A percentile compares a stretch with the other conserved stretches of the same genome.
phyloP scores from a whole-genome alignment of 2,329 filamentous ascomycete genomes.

The Alternaria panax region DNA sequence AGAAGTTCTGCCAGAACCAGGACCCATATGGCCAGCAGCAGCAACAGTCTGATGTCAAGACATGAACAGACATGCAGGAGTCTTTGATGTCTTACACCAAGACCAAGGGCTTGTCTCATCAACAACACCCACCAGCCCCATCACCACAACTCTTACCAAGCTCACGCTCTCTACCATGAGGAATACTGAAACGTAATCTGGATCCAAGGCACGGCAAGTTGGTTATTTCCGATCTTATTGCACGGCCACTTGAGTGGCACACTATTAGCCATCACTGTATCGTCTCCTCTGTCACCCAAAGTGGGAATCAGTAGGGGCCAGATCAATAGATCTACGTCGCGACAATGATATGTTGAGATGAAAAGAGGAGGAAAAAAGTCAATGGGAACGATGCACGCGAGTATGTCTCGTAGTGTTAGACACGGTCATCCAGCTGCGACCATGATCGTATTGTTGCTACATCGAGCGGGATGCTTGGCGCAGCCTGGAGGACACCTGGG shows the following conservation, averaged over 20 bases:
- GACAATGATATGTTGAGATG: constrained; percentile 9
- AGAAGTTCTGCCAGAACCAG: constrained; percentile 63
- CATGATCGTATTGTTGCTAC: constrained; percentile 10
- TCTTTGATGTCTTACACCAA: constrained; percentile 9
- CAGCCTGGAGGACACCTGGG: not conserved
- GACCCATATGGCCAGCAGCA: constrained; percentile 42
- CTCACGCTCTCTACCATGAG: constrained; percentile 1
- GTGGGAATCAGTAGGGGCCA: not conserved
- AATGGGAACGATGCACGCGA: constrained; percentile 18
- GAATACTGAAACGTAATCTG: not conserved
- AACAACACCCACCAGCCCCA: constrained; percentile 14
- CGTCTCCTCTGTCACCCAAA: constrained; percentile 1
- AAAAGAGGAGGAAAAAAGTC: constrained; percentile 21
- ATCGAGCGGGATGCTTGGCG: constrained; percentile 9
- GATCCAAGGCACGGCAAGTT: not conserved
- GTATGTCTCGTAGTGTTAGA: constrained; percentile 11
- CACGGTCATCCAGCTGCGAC: constrained; percentile 28
- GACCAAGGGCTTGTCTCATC: constrained; percentile 7
- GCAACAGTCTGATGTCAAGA: constrained; percentile 41
- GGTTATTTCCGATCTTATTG: constrained; percentile 3
- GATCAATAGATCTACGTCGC: constrained; percentile 9
- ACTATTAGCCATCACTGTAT: not conserved
- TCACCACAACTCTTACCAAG: constrained; percentile 15
- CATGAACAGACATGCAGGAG: constrained; percentile 32
- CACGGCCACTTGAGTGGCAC: not conserved